phyloP scores from a whole-genome alignment of 352 stramenopile genomes.

The Phytophthora gonapodyides region DNA sequence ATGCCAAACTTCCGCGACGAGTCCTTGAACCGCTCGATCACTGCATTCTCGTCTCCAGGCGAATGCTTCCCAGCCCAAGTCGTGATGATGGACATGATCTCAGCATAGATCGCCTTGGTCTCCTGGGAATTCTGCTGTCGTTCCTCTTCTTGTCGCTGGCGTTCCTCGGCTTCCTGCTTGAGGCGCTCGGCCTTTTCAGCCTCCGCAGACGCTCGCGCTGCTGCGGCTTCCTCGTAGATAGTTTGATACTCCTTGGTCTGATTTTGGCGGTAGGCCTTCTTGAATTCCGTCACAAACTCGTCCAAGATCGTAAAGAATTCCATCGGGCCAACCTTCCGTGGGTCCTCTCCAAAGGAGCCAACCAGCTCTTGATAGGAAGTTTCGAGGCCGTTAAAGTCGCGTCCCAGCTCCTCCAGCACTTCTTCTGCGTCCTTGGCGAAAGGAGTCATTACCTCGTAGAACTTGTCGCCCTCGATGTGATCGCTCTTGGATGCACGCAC shows the following conservation, averaged over 20 bases:
- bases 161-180: slow-evolving; percentile 59
- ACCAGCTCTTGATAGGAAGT: slow-evolving; percentile 80
- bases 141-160: slow-evolving; percentile 57
- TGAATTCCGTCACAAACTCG: slow-evolving; percentile 86
- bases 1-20: slow-evolving; percentile 61
- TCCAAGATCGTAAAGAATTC: slow-evolving; percentile 86
- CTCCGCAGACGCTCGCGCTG: slow-evolving; percentile 51
- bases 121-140: slow-evolving; percentile 55
- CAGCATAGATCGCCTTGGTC: slow-evolving; percentile 62
- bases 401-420: slow-evolving; percentile 78
- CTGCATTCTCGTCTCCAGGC: slow-evolving; percentile 45
- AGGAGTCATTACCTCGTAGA: slow-evolving; percentile 82
- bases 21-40: slow-evolving; percentile 70
- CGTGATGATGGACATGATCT: slow-evolving; percentile 70
- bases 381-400: slow-evolving; percentile 76
- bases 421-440: slow-evolving; percentile 83
- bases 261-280: slow-evolving; percentile 89
- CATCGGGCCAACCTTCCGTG: slow-evolving; percentile 77
- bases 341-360: slow-evolving; percentile 84
- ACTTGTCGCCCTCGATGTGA: slow-evolving; percentile 72
- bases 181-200: slow-evolving; percentile 52
- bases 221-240: slow-evolving; percentile 71
- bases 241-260: slow-evolving; percentile 86
- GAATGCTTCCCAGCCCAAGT: slow-evolving; percentile 63
- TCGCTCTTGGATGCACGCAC: slow-evolving; percentile 78